Evolutionary conservation across 371 early-diverging fungal species (phyloP).

Genomic region (Mucor sp.): DNA sequence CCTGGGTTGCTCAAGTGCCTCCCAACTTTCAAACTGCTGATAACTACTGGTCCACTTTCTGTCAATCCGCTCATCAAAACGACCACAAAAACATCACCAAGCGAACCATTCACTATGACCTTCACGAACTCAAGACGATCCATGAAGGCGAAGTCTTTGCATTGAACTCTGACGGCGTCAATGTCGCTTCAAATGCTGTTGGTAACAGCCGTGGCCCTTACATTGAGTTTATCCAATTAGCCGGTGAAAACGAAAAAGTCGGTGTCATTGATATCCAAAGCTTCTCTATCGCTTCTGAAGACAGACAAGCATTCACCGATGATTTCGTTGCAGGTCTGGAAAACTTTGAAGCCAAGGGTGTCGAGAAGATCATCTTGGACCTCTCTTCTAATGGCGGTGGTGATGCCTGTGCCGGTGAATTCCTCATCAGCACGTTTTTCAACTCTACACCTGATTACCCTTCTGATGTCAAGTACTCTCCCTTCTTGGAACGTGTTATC

Average conservation of each 20-base stretch:
- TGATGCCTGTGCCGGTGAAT: constrained; percentile 58
- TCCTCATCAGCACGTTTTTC: constrained; percentile 49
- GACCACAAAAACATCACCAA: constrained; percentile 9
- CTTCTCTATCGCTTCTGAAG: constrained; percentile 43
- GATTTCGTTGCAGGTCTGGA: constrained; percentile 37
- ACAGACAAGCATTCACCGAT: constrained; percentile 39
- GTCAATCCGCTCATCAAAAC: constrained; percentile 36
- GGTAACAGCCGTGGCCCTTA: constrained; percentile 33
- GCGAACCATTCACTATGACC: constrained; percentile 24
- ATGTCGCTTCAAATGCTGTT: constrained; percentile 27
- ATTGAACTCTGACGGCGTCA: constrained; percentile 16
- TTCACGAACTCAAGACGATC: constrained; percentile 38
- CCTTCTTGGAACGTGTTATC: constrained; percentile 47
- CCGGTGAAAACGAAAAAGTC: constrained; percentile 28
- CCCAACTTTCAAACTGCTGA: constrained; percentile 36
- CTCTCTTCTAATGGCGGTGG: constrained; percentile 54
- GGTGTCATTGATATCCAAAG: constrained; percentile 55
- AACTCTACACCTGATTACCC: constrained; percentile 46
- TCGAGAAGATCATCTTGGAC: constrained; percentile 51
- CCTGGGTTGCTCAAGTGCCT: constrained; percentile 52
- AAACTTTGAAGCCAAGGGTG: constrained; percentile 39
- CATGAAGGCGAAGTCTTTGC: constrained; percentile 43
- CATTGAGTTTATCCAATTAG: constrained; percentile 39
- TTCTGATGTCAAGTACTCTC: constrained; percentile 50
- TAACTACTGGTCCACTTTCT: constrained; percentile 45